These are phyloP conservation scores for Capsicum chinense DNA, from an alignment of 257 asterid species.

Conservation along the genomic window DNA sequence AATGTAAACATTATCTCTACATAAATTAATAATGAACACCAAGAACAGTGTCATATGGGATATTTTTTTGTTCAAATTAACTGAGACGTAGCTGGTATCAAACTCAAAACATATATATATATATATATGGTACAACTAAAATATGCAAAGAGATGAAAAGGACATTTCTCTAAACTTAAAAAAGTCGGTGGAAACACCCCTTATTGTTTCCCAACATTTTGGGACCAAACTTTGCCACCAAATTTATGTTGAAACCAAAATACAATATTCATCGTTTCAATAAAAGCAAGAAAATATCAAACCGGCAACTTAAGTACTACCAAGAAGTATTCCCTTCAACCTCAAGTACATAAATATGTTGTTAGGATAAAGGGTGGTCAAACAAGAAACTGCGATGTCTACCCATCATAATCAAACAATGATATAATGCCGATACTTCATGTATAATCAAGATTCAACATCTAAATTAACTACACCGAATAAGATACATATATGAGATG, in stretches of 20 bases:
- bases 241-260: not conserved
- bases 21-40: not conserved
- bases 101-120: too few species aligned
- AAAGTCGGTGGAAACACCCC: not conserved
- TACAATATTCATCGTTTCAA: not conserved
- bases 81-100: too few species aligned
- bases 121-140: not conserved
- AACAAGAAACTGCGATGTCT: not conserved
- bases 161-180: not conserved
- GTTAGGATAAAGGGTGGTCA: not conserved
- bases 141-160: not conserved
- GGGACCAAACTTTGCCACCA: not conserved
- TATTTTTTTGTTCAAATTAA: too few species aligned
- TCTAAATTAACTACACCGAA: not conserved
- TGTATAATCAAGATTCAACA: not conserved
- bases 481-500: not conserved
- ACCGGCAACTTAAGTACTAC: not conserved
- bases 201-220: constrained; percentile 10
- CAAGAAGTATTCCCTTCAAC: not conserved
- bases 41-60: not conserved
- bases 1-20: not conserved
- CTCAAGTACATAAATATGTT: not conserved
- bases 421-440: not conserved
- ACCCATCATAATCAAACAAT: not conserved
- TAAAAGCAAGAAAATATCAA: not conserved